Evolutionary conservation across 2,329 filamentous ascomycete genomes (phyloP).

Genomic region (Fusarium sp.): DNA sequence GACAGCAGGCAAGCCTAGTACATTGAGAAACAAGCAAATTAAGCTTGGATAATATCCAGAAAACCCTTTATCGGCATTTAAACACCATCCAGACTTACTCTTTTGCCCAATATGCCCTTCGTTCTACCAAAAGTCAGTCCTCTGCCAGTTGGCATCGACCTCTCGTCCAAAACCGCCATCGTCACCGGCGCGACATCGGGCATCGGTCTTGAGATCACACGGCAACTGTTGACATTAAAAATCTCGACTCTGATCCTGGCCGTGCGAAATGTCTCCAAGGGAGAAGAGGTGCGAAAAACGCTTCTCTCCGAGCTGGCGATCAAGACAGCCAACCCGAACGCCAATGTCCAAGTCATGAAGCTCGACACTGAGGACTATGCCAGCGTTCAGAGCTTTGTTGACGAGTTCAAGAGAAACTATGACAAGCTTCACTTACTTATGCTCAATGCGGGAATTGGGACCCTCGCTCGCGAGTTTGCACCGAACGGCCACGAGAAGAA

Average conservation of each 20-base stretch:
- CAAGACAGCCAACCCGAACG: constrained; percentile 25
- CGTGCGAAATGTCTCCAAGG: constrained; percentile 54
- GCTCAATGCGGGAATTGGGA: constrained; percentile 38
- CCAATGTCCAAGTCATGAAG: constrained; percentile 32
- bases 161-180: constrained; percentile 53
- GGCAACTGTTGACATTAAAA: constrained; percentile 55
- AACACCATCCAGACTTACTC: neutral
- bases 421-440: constrained; percentile 26
- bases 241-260: constrained; percentile 58
- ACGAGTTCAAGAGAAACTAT: neutral
- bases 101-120: constrained; percentile 13
- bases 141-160: constrained; percentile 37
- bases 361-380: constrained; percentile 33
- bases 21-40: neutral
- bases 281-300: constrained; percentile 41
- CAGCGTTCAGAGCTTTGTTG: constrained; percentile 21
- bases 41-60: too few species aligned
- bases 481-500: constrained; percentile 44
- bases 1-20: neutral
- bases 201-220: constrained; percentile 58
- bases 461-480: neutral
- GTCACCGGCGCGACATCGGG: constrained; percentile 63
- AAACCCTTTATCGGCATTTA: fast-evolving
- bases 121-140: constrained; percentile 29
- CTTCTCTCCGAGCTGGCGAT: constrained; percentile 28